A percentile compares a stretch with the other conserved stretches of the same genome.
Evolutionary conservation across 108 stramenopile genomes (phyloP).

Genomic region (Nitzschia sp.): DNA sequence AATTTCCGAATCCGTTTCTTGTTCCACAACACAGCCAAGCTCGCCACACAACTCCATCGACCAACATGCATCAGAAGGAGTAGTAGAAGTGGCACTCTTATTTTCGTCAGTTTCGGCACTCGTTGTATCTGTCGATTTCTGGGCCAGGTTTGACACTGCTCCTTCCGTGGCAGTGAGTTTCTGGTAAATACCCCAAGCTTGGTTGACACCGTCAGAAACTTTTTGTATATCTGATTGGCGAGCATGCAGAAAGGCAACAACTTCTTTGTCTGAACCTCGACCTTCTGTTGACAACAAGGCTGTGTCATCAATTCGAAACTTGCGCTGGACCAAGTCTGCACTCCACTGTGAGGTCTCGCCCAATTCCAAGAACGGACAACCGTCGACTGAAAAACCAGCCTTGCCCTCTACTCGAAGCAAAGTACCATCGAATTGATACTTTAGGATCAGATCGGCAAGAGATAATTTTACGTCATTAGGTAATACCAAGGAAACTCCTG

Average conservation of each 20-base stretch:
- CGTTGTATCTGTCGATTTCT: not conserved
- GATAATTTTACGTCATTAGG: constrained; percentile 10
- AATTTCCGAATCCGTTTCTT: not conserved
- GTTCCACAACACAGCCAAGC: constrained; percentile 1
- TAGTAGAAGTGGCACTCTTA: not conserved
- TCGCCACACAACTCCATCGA: not conserved
- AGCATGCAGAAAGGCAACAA: constrained; percentile 1
- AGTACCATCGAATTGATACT: constrained; percentile 5
- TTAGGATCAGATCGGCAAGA: not conserved
- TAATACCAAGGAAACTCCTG: not conserved
- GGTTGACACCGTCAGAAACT: not conserved
- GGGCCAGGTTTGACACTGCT: not conserved
- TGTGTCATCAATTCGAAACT: not conserved
- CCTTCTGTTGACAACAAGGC: not conserved
- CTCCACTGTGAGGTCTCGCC: not conserved
- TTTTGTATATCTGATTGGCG: not conserved
- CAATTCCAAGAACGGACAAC: not conserved
- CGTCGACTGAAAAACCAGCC: constrained; percentile 2
- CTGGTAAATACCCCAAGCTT: not conserved
- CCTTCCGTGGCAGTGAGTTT: not conserved
- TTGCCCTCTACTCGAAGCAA: not conserved
- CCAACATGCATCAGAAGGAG: not conserved
- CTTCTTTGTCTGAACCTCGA: not conserved
- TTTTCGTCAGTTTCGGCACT: not conserved
- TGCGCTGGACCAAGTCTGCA: not conserved